Evolutionary conservation across 140 eudicot species (phyloP).

Genomic region (Ambrosia hybrid): DNA sequence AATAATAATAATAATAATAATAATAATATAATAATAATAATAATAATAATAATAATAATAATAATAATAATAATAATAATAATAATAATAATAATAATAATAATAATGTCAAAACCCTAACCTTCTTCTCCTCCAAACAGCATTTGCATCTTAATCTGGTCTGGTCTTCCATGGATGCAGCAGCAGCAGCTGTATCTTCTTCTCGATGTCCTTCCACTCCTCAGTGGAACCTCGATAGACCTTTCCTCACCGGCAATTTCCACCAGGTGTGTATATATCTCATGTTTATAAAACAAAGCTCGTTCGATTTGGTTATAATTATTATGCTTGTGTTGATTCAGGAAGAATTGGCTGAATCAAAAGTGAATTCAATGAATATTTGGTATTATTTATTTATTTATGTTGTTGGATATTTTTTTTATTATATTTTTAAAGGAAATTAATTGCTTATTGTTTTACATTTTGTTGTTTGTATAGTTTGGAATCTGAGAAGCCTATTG

Average conservation of each 20-base stretch:
- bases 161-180: too few species aligned
- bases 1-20: too few species aligned
- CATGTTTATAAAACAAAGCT: too few species aligned
- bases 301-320: too few species aligned
- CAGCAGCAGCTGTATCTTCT: not conserved
- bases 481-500: constrained; percentile 60
- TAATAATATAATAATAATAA: too few species aligned
- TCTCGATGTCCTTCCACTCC: constrained; percentile 49
- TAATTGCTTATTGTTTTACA: not conserved
- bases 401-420: not conserved
- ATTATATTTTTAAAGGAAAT: not conserved
- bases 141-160: too few species aligned
- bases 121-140: too few species aligned
- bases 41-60: too few species aligned
- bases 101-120: too few species aligned
- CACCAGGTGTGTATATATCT: constrained; percentile 43
- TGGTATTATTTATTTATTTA: constrained; percentile 29
- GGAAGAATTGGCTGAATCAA: constrained; percentile 33
- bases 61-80: too few species aligned
- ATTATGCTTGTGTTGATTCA: too few species aligned
- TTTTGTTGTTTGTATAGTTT: constrained; percentile 33
- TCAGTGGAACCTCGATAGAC: constrained; percentile 65
- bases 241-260: constrained; percentile 71
- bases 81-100: too few species aligned
- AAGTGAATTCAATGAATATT: constrained; percentile 44